Evolutionary conservation across 2,329 filamentous ascomycete genomes (phyloP).

Genomic region (Cryoendolithus antarcticus): DNA sequence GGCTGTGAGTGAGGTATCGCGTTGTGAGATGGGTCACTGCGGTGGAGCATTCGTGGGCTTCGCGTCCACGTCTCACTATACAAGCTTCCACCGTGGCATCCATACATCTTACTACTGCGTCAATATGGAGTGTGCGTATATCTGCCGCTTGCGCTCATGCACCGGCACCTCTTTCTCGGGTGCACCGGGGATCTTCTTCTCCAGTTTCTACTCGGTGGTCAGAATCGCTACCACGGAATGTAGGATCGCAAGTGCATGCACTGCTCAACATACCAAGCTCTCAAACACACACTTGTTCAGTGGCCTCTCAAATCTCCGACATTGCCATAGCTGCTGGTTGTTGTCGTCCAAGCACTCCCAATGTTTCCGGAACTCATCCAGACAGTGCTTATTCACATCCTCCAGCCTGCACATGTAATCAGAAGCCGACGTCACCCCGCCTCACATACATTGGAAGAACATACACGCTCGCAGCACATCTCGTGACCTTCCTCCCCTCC

Average conservation of each 20-base stretch:
- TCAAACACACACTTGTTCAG: conserved; percentile 94
- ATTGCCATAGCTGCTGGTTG: conserved; percentile 97
- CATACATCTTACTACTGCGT: conserved; percentile 8
- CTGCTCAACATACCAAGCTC: conserved; percentile 60
- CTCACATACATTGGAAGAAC: conserved; percentile 27
- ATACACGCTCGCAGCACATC: conserved; percentile 93
- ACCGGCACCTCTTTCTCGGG: conserved; percentile 37
- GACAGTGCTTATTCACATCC: conserved; percentile 90
- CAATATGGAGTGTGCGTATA: conserved; percentile 20
- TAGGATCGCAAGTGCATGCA: not conserved
- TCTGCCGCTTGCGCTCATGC: conserved; percentile 37
- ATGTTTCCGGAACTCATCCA: conserved; percentile 81
- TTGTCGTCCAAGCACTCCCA: conserved; percentile 95
- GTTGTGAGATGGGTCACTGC: no score
- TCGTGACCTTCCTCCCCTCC: conserved; percentile 90
- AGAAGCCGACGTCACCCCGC: not conserved
- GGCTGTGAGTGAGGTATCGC: no score
- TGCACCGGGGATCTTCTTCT: conserved; percentile 40
- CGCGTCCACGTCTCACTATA: no score
- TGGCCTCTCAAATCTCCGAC: conserved; percentile 73
- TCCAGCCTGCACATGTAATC: conserved; percentile 50
- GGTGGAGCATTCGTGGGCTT: no score
- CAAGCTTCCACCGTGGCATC: no score
- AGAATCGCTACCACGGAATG: not conserved
- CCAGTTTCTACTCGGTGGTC: conserved; percentile 29